Percentiles rank a stretch among this genome's conserved stretches.
Conservation (phyloP, 148 eudicot genomes). For the Rhododendron ovatum region DNA sequence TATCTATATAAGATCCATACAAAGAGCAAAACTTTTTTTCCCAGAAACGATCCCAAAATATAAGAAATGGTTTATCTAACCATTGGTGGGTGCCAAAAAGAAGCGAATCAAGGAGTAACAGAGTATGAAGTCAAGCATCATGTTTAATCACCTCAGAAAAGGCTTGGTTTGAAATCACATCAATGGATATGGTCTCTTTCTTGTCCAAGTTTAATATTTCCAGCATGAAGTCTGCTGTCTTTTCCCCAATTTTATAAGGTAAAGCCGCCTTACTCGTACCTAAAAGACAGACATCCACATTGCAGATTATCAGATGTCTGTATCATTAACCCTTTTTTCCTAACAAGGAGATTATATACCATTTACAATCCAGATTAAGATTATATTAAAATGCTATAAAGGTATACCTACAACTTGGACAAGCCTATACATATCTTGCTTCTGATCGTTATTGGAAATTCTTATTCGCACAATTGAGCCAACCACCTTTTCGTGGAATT, state of each 20-base stretch:
- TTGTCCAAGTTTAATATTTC: slow-evolving; percentile 78
- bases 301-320: background rate
- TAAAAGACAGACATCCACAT: slow-evolving; percentile 25
- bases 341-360: background rate
- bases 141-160: slow-evolving; percentile 71
- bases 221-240: slow-evolving; percentile 52
- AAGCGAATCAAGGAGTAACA: background rate
- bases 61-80: background rate
- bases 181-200: slow-evolving; percentile 68
- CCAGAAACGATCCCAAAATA: background rate
- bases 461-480: slow-evolving; percentile 87
- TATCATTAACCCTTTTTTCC: background rate
- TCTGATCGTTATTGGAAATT: slow-evolving; percentile 70
- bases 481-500: slow-evolving; percentile 72
- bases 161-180: slow-evolving; percentile 80
- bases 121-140: background rate
- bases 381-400: background rate
- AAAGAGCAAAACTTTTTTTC: background rate
- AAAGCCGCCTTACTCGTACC: slow-evolving; percentile 63
- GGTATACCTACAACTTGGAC: slow-evolving; percentile 82
- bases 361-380: background rate
- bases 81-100: background rate
- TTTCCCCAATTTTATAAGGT: slow-evolving; percentile 60
- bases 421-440: slow-evolving; percentile 82
- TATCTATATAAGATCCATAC: background rate